Base-by-base conservation (phyloP, 2,329 filamentous ascomycete species). In the Cyphellophora europaea region DNA sequence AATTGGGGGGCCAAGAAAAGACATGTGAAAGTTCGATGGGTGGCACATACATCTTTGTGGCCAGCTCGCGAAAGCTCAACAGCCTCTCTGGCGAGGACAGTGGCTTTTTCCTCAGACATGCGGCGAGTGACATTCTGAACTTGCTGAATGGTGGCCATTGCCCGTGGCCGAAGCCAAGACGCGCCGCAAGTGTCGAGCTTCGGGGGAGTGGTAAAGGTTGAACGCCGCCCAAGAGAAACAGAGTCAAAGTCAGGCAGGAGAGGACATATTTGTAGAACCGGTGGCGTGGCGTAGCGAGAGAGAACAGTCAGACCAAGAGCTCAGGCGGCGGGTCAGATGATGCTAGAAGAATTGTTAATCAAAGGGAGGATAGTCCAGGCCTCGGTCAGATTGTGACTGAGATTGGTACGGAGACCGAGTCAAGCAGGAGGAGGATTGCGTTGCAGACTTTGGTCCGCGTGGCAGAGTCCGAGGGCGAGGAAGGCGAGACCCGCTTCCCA, bases 11-110 rank as follows among this genome's bases (percentile, higher is more conserved):
- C n/a, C n/a, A n/a, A n/a, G n/a, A n/a, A n/a, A n/a, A 37, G 25
- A 39, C 28, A 32, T 38, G 42, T 44, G 18, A 45, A 36, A 27
- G 27, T n/a, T 11, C 11, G 4, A 27, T 14, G 4, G 11, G n/a
- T n/a, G n/a, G 16, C 14, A 47, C 53, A 29, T 54, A 66, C 64
- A 56, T 65, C 61, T 42, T 58, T 57, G 48, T 64, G 56, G 37
- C 63, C 63, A 38, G 62, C 54, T 45, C 63, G 58, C 30, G 61
- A 56, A 43, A 68, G 49, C 46, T 63, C 57, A 42, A 67, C 55
- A 46, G 65, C 64, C 56, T 66, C 62, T 41, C 54, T 55, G 41
- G 63, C 63, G 46, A 68, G 52, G 41, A 56, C 50, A 42, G 57
- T 55, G 49, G 65, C 65, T 49, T 61, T 62, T 45, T 64, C 61